phyloP scores from a whole-genome alignment of 331 rosid genomes.

The Dryas integrifolia region DNA sequence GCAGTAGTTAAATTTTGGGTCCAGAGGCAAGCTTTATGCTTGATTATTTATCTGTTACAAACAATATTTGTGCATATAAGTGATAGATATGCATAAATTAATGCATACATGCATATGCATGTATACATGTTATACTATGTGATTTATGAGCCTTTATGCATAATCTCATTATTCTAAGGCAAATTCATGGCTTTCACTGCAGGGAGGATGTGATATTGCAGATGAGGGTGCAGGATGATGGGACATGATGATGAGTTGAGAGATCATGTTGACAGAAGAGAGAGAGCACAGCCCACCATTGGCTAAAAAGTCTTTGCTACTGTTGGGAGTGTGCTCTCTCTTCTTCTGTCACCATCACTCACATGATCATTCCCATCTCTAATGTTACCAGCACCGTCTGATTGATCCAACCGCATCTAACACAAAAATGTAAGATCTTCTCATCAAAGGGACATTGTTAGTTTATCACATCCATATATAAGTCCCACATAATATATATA shows the following conservation, averaged over 20 bases:
- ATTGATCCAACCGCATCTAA: not conserved
- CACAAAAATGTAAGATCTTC: not conserved
- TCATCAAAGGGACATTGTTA: not conserved
- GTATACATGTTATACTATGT: not conserved
- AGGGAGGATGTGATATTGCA: not conserved
- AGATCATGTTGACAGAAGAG: constrained; percentile 74
- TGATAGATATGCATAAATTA: too few species aligned
- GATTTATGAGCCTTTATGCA: not conserved
- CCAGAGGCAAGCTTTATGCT: not conserved
- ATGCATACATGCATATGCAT: too few species aligned
- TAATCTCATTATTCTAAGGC: not conserved
- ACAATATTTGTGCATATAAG: too few species aligned
- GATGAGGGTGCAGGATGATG: not conserved
- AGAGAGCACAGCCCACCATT: constrained; percentile 65
- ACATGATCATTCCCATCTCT: not conserved
- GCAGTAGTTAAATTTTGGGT: too few species aligned
- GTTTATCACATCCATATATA: not conserved
- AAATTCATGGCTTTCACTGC: not conserved
- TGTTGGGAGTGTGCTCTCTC: constrained; percentile 70
- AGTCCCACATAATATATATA: not conserved
- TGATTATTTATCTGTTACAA: not conserved
- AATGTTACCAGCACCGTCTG: constrained; percentile 1
- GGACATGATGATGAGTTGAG: constrained; percentile 19
- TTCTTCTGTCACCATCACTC: constrained; percentile 53
- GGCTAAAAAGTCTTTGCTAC: constrained; percentile 39